Evolutionary conservation across 2,329 filamentous ascomycete genomes (phyloP).

Genomic region (Botrytis squamosa): DNA sequence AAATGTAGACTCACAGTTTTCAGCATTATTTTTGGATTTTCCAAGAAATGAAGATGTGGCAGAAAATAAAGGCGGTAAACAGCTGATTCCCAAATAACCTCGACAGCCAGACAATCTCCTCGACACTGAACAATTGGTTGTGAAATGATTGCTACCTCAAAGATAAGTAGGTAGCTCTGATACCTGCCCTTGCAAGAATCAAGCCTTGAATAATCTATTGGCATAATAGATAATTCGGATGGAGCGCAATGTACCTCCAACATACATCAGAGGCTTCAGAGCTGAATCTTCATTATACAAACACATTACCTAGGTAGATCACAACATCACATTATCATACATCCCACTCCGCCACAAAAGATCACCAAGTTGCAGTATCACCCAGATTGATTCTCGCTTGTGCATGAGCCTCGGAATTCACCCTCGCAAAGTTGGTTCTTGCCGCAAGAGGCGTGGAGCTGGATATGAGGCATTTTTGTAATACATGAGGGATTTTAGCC

Average conservation of each 20-base stretch:
- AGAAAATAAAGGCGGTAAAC: not conserved
- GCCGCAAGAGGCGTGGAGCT: constrained; percentile 11
- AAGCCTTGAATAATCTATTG: not conserved
- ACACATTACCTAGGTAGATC: not conserved
- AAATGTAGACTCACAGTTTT: not conserved
- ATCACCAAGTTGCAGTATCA: not conserved
- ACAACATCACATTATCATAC: not conserved
- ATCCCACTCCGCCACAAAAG: not conserved
- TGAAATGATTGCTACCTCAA: not conserved
- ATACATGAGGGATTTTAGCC: constrained; percentile 31
- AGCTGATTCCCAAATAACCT: not conserved
- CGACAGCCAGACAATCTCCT: not conserved
- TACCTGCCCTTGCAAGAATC: not conserved
- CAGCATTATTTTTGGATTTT: not conserved
- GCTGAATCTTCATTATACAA: constrained; percentile 2
- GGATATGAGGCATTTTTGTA: constrained; percentile 17
- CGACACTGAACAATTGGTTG: not conserved
- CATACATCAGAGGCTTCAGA: not conserved
- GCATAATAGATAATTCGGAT: not conserved
- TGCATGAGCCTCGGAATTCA: not conserved
- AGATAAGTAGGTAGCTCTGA: not conserved
- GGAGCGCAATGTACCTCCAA: not conserved
- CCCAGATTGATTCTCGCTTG: not conserved
- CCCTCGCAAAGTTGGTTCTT: not conserved
- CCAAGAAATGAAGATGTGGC: not conserved